phyloP scores from a whole-genome alignment of 1,284 basidiomycete species.

The Neolentinus lepideus region DNA sequence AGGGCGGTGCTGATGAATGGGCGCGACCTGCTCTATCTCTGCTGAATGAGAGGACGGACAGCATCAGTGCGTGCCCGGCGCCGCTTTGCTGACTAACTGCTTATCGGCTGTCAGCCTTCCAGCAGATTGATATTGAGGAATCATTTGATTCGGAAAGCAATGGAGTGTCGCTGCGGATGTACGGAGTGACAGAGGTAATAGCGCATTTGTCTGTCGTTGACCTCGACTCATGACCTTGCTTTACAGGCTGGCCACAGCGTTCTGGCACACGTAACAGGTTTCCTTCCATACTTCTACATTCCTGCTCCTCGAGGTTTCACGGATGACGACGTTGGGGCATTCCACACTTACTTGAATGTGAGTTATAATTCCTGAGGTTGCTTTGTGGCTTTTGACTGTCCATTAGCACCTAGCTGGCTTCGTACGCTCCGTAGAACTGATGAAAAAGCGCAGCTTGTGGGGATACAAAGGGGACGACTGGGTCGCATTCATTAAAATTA shows the following conservation, averaged over 20 bases:
- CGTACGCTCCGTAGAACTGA: constrained; percentile 55
- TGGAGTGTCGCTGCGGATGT: constrained; percentile 64
- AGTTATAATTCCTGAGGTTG: constrained; percentile 19
- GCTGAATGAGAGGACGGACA: constrained; percentile 55
- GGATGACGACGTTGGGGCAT: constrained; percentile 55
- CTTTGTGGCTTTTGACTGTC: not conserved
- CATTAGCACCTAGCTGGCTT: constrained; percentile 22
- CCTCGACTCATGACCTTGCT: constrained; percentile 5
- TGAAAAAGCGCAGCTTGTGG: constrained; percentile 74
- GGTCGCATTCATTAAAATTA: constrained; percentile 80
- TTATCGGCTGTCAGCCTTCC: constrained; percentile 55
- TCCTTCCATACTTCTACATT: constrained; percentile 89
- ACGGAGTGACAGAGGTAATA: constrained; percentile 78
- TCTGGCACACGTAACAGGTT: constrained; percentile 73
- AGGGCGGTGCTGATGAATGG: constrained; percentile 78
- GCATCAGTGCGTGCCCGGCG: constrained; percentile 38
- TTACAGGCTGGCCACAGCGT: constrained; percentile 81
- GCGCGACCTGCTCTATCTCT: constrained; percentile 54
- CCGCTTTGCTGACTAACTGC: not conserved
- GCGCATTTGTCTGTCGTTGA: not conserved
- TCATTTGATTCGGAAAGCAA: constrained; percentile 42
- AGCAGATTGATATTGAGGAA: constrained; percentile 91
- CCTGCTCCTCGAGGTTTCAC: constrained; percentile 79
- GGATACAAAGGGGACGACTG: constrained; percentile 80
- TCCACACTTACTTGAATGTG: constrained; percentile 76